Base-by-base conservation (phyloP, 495 filamentous ascomycete genomes). In the Polyplosphaeria fusca region DNA sequence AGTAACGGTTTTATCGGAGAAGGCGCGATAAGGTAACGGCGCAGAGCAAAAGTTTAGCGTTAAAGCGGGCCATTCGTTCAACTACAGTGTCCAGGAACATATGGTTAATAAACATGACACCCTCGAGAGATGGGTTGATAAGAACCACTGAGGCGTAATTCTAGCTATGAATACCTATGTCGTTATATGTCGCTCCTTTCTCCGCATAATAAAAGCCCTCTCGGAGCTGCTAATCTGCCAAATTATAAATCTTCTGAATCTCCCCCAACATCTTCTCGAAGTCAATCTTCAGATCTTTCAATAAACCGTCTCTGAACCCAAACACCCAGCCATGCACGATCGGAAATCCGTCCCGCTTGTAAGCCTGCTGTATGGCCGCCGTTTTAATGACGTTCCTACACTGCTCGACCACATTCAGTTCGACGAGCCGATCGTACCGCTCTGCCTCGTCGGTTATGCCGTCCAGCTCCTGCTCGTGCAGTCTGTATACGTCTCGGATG, bases 321-420 rank as follows among this genome's bases (percentile, higher is more conserved):
- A 81, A 81, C 48, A 80, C 78, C 79, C 79, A 81, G 43, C 76
- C 79, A 62, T 80, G 78, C 45, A 80, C 76, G 50, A 81, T 70
- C 35, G 79, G 79, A 56, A 72, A 86, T 38, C 65, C 64, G 63
- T 80, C 75, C 60, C 73, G 52, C 37, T 70, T 71, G 57, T 77
- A 81, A 7, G 68, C 72, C 67, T 82, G 68, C 70, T 81, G 78
- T 4, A 84, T 76, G 28, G 70, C 70, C 4, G 79, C 77, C 22
- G 79, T 80, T 73, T 82, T 83, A 70, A 82, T 74, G 18, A 84
- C 70, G 55, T 80, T 82, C 47, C 78, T 72, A 55, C 75, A 77
- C 70, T 82, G 79, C 71, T 82, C 81, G 14, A 75, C 52, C 55
- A 83, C 80, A 58, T 80, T 83, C 52, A 84, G 70, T 68, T 84